These are phyloP conservation scores for Termitomyces sp. DNA, from an alignment of 768 basidiomycete species.

Conservation along the genomic window DNA sequence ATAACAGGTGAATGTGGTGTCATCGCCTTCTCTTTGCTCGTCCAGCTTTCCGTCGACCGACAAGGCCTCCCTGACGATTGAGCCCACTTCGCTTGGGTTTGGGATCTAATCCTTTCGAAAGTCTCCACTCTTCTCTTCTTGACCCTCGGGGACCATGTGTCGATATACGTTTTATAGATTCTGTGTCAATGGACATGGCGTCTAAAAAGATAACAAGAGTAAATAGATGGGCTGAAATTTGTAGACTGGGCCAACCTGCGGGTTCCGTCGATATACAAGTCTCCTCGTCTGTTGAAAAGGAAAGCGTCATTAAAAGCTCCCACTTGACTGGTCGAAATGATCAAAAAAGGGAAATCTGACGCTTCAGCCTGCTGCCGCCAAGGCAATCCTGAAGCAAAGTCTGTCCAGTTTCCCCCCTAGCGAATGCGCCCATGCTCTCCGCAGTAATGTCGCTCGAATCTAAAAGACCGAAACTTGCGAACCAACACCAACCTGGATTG, in stretches of 20 bases:
- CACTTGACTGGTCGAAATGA: conserved; percentile 25
- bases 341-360: conserved; percentile 30
- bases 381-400: conserved; percentile 7
- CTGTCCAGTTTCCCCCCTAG: conserved; percentile 9
- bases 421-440: conserved; percentile 40
- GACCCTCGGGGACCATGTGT: conserved; percentile 81
- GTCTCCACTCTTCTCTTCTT: conserved; percentile 78
- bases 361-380: conserved; percentile 13
- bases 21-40: conserved; percentile 69
- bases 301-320: conserved; percentile 37
- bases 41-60: conserved; percentile 64
- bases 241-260: conserved; percentile 28
- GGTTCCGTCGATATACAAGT: conserved; percentile 20
- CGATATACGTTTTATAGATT: conserved; percentile 46
- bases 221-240: conserved; percentile 5
- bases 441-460: conserved; percentile 56
- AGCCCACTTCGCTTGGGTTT: conserved; percentile 48
- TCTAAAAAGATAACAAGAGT: conserved; percentile 29
- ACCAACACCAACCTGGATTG: conserved; percentile 68
- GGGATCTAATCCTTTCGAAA: conserved; percentile 68
- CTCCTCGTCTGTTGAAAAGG: conserved; percentile 30
- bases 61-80: conserved; percentile 65
- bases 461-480: conserved; percentile 51
- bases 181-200: conserved; percentile 52
- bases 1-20: conserved; percentile 16